Base-by-base conservation (phyloP, 345 rosid species). In the Melaleuca quinquenervia region DNA sequence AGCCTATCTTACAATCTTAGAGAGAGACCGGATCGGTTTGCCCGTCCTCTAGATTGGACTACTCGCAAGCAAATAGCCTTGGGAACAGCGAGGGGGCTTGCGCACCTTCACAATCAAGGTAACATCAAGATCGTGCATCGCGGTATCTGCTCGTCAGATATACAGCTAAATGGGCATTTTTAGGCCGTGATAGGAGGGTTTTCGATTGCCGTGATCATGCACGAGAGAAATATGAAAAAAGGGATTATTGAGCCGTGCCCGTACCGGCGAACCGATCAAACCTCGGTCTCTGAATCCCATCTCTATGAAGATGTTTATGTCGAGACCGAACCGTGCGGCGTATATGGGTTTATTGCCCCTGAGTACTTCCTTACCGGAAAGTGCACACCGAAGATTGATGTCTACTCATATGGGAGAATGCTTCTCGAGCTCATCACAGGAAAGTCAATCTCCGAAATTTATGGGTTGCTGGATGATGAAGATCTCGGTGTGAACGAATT, bases 191-290 rank as follows among this genome's bases (percentile, higher is more conserved):
- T 62, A 15, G 75, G 75, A 29, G 44, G 0, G 0, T 62, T 3
- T 7, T 15, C 22, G 44, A 0, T 0, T 0, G 75, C 75, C 6
- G 1, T 3, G 75, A 55, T 55, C 27, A 24, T 55, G 60, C 60
- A 55, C 3, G 60, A 54, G 60, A 22, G 60, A 54, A 54, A 54
- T 54, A n/a, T 22, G 22, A n/a, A 22, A n/a, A 0, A 22, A 22
- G 58, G 60, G n/a, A 54, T 11, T 54, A 54, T 54, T 54, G n/a
- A 22, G 12, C 8, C n/a, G 60, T 8, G 9, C n/a, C 3, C 12
- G 11, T 3, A 1, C 9, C 41, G 4, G 41, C n/a, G 16, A 11
- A 6, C 64, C 6, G 64, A 58, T 58, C n/a, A 16, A n/a, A 3
- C 16, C 16, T 55, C 14, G 27, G 60, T 9, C 24, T 55, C 60